Evolutionary conservation across 129 eudicot species (phyloP), one percentile per base, ranked within the genome.

Genomic region (Glebionis coronaria): DNA sequence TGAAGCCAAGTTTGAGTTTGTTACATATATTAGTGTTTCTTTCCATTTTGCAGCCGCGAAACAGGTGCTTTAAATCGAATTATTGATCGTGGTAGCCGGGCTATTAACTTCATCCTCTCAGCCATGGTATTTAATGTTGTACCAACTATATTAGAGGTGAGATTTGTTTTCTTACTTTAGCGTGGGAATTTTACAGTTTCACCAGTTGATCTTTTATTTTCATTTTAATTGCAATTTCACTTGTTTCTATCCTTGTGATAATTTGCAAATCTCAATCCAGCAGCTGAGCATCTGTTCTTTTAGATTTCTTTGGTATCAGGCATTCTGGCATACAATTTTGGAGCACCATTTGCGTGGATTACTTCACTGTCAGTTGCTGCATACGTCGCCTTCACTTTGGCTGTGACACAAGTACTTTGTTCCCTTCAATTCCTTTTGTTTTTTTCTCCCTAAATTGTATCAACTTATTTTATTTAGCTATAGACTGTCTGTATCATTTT

Each of bases 71-170:
- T 93, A 18, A 93, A 84, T 77, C 89, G 98, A 57, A 84, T 84
- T 12, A 89, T 93, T 67, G 98, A 93, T 75, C 98, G 98, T 74
- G 98, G 98, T 81, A 93, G 98, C 82, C 89, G 98, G 68, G 98
- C 98, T 76, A 93, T 93, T 56, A 93, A 93, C 76, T 93, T 88
- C 66, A 86, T 93, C 45, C 96, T 93, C 67, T 82, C 96, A 14
- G 73, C 98, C 55, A 93, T 93, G 98, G 98, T 93, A 68, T 93
- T 93, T 80, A 93, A 93, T 80, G 92, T 93, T 74, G 95, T 88
- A 51, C 98, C 98, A 44, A 93, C 98, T 59, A 72, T 93, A 40
- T 73, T 93, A 77, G 98, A 93, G 98, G 98, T 93, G 79, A 66
- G 76, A 29, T 55, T 49, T 67, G 60, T 84, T 21, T 28, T 27